phyloP scores from a whole-genome alignment of 2,329 filamentous ascomycete species.

The Eutypella sp. region DNA sequence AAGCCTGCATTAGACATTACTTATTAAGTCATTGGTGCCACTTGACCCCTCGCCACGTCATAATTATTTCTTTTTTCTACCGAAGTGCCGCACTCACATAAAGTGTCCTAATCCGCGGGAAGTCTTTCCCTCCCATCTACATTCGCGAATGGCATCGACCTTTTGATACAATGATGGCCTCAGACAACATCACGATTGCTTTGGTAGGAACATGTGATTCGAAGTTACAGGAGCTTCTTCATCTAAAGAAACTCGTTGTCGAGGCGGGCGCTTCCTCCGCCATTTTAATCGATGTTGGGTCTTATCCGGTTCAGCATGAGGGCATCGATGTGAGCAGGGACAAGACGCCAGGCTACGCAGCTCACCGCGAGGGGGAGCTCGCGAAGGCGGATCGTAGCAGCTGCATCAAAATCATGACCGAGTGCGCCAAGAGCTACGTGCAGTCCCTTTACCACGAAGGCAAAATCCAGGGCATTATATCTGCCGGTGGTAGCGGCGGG shows the following conservation, averaged over 20 bases:
- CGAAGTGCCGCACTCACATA: background rate
- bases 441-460: conserved; percentile 30
- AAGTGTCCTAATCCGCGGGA: background rate
- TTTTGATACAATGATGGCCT: background rate
- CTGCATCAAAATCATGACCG: conserved; percentile 52
- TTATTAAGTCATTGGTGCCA: background rate
- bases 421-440: conserved; percentile 39
- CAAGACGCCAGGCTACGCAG: conserved; percentile 36
- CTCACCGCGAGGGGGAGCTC: conserved; percentile 27
- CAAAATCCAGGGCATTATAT: conserved; percentile 51
- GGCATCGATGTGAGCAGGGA: conserved; percentile 40
- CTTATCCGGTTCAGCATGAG: conserved; percentile 33
- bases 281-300: conserved; percentile 52
- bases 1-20: background rate
- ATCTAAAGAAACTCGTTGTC: conserved; percentile 41
- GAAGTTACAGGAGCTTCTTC: conserved; percentile 55
- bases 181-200: conserved; percentile 17
- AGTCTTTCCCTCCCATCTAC: background rate
- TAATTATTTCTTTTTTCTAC: too few relatives aligned
- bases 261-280: conserved; percentile 28
- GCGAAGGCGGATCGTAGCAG: conserved; percentile 43
- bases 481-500: conserved; percentile 58
- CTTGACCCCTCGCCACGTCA: background rate
- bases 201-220: conserved; percentile 60
- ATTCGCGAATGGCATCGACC: background rate